Evolutionary conservation across 495 filamentous ascomycete genomes (phyloP), one percentile per base, ranked within the genome.

Genomic region (Parathielavia hyrcaniae): DNA sequence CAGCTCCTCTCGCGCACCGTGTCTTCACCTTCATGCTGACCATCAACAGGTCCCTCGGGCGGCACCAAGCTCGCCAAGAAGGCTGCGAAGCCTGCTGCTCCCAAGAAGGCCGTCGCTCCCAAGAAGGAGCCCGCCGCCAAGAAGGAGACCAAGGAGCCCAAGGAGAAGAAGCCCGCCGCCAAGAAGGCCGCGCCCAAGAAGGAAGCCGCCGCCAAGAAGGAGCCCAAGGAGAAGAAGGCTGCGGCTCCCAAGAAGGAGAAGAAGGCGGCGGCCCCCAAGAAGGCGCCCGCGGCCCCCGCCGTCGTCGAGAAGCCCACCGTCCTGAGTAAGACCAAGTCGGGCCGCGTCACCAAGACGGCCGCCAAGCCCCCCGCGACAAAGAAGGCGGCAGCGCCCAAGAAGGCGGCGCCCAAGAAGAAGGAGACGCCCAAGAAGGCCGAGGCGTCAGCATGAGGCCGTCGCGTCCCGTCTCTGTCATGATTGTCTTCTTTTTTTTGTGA

Each of bases 41-140:
- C 23, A 69, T 7, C 59, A 22, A 34, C 56, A 95, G 91, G 91
- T 63, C 79, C 89, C 53, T 97, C 93, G 47, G 93, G 93, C 43
- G 88, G 90, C 61, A 89, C 96, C 75, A 99, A 99, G 85, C 87
- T 99, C 45, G 88, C 86, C 32, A 96, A 95, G 68, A 69, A 78
- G 67, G 63, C 68, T 32, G 53, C 68, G 32, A 74, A 77, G 58
- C 69, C 53, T 16, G 59, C 61, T 41, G 53, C 60, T 5, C 52
- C 76, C 38, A 82, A 77, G 72, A 77, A 77, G 74, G 69, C 71
- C 48, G 70, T 70, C 20, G 67, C 81, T 45, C 71, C 75, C 44
- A 80, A 71, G 57, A 82, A 82, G 75, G 80, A 81, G 59, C 66
- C 75, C 49, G 74, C 81, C 50, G 69, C 75, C 46, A 80, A 85